These are phyloP conservation scores for Theobroma cacao DNA, from an alignment of 345 rosid genomes.

Conservation along the genomic window DNA sequence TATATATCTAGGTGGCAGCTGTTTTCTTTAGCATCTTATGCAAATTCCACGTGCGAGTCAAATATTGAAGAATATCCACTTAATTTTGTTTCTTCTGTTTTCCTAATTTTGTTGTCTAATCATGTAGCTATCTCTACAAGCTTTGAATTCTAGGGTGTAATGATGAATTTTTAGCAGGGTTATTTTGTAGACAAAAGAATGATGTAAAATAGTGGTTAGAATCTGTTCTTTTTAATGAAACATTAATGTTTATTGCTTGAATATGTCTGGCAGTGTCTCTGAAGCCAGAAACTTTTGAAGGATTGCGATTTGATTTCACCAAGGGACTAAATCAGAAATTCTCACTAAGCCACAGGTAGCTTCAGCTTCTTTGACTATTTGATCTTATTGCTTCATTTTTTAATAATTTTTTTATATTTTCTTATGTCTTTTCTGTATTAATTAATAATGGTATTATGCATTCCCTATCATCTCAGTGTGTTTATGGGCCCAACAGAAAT, in stretches of 20 bases:
- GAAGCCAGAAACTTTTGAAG: conserved; percentile 92
- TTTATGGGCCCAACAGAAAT: conserved; percentile 89
- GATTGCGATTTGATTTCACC: conserved; percentile 91
- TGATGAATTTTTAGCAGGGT: background rate
- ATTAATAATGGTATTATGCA: background rate
- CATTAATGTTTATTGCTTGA: conserved; percentile 3
- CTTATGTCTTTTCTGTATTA: conserved; percentile 5
- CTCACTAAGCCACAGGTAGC: conserved; percentile 85
- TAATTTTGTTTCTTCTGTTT: background rate
- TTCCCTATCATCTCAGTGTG: conserved; percentile 46
- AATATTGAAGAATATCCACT: background rate
- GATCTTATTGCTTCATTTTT: background rate
- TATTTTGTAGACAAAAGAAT: background rate
- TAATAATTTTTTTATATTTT: background rate
- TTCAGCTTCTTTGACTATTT: background rate
- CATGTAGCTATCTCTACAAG: background rate
- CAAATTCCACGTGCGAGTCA: background rate
- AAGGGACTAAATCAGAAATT: conserved; percentile 84
- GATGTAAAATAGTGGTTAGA: background rate
- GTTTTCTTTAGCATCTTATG: background rate
- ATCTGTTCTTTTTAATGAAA: background rate
- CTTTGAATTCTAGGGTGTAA: background rate
- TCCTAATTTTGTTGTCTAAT: background rate
- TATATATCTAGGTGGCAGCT: background rate
- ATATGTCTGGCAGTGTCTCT: conserved; percentile 73